phyloP scores from a whole-genome alignment of 495 filamentous ascomycete genomes.

The Hypoxylon subgilvum region DNA sequence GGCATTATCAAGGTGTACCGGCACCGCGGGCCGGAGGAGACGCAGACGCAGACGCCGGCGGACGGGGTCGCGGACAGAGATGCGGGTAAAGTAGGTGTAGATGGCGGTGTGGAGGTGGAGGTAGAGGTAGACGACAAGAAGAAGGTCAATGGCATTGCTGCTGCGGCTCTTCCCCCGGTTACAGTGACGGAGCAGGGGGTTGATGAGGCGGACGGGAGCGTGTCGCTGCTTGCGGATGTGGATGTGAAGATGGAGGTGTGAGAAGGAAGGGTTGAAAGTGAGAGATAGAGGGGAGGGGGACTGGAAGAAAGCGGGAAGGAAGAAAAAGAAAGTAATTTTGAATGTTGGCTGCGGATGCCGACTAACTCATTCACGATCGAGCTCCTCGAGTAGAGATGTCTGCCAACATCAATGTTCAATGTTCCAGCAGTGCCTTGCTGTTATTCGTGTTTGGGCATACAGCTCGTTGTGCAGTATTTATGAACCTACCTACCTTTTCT shows the following conservation, averaged over 20 bases:
- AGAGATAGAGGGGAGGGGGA: not conserved
- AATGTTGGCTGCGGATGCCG: too few species aligned
- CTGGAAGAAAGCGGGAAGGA: not conserved
- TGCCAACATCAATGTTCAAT: too few species aligned
- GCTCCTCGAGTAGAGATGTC: too few species aligned
- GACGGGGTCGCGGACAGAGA: not conserved
- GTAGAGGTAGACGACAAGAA: not conserved
- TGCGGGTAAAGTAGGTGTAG: not conserved
- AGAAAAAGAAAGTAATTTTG: too few species aligned
- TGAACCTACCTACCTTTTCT: too few species aligned
- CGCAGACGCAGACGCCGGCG: not conserved
- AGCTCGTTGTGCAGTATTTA: too few species aligned
- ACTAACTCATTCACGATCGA: too few species aligned
- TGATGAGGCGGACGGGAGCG: not conserved
- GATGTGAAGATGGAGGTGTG: conserved; percentile 43
- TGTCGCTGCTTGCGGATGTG: conserved; percentile 34
- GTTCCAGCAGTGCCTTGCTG: too few species aligned
- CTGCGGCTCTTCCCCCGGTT: too few species aligned
- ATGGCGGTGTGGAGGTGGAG: not conserved
- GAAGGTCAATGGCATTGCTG: not conserved
- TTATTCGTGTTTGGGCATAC: too few species aligned
- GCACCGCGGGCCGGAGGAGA: conserved; percentile 27
- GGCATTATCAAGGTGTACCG: conserved; percentile 49
- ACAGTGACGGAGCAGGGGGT: not conserved
- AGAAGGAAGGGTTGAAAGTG: not conserved